Conservation (phyloP, 2,329 filamentous ascomycete genomes). For the Rugonectria rugulosa region DNA sequence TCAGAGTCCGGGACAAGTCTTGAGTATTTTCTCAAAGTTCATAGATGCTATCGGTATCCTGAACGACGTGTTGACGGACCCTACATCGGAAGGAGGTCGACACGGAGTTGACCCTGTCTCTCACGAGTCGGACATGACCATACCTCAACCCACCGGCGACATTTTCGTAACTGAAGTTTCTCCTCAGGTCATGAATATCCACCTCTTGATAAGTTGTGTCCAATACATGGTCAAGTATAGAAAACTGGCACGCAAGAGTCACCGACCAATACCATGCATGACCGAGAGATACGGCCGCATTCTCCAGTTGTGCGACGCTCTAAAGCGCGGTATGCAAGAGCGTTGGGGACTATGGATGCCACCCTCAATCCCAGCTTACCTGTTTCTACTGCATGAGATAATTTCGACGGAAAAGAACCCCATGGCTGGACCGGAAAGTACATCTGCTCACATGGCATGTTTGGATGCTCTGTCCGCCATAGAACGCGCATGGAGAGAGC, state of each 20-base stretch:
- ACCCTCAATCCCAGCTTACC: background rate
- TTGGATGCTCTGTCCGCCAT: background rate
- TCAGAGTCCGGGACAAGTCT: slow-evolving; percentile 15
- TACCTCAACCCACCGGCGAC: background rate
- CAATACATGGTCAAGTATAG: background rate
- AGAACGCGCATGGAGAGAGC: background rate
- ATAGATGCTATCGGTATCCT: background rate
- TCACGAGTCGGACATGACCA: no score
- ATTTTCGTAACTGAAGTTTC: background rate
- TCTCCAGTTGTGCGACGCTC: background rate
- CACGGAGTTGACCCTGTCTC: no score
- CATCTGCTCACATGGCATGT: background rate
- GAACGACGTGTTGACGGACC: background rate
- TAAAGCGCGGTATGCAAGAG: background rate
- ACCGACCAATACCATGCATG: background rate
- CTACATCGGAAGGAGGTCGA: no score
- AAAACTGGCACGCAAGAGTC: background rate
- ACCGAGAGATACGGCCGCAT: background rate
- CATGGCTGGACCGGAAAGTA: background rate
- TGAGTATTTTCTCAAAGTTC: slow-evolving; percentile 13
- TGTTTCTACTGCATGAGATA: background rate
- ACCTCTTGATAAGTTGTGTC: background rate
- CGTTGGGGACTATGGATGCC: background rate
- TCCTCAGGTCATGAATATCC: slow-evolving; percentile 7
- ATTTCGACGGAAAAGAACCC: background rate